Evolutionary conservation across 257 asterid genomes (phyloP), one percentile per base, ranked within the genome.

Genomic region (Echites panduratus): DNA sequence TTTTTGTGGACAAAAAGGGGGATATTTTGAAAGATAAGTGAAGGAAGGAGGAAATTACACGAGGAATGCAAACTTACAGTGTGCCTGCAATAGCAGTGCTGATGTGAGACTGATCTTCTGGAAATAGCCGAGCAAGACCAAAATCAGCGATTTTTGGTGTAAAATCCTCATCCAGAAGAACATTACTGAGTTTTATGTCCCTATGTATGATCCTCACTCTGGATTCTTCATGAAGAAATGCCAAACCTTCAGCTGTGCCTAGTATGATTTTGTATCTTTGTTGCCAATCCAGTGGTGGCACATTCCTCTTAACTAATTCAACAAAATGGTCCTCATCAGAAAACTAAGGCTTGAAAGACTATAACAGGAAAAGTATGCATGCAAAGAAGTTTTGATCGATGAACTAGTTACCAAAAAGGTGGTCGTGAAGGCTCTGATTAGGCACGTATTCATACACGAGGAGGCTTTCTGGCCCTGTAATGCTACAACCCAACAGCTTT

Each of bases 391-490:
- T 64, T 6, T 54, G 4, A 24, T 32, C 11, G 43, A 77, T 76
- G 49, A 73, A 68, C 41, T 66, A 32, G 38, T 32, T 32, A 90
- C 96, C 95, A 6, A 82, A 84, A 17, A 88, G 74, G 65, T 84
- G 85, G 45, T 88, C 90, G 16, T 81, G 89, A 62, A 90, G 90
- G 84, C 96, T 90, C 57, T 84, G 89, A 66, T 89, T 90, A n/a
- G 97, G 81, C 58, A 86, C 84, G 0, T 79, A 90, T 66, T 86
- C 97, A 19, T 89, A 90, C 48, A 89, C 96, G 8, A 90, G 94
- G 54, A 90, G 89, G 58, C 96, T 89, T 79, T 89, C 97, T 1
- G 97, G 97, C 53, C 96, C 97, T 35, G 93, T 85, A 70, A 89
- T 83, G 87, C 97, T 89, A 87, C 92, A 90, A 6, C 96, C 96